Evolutionary conservation across 768 basidiomycete species (phyloP), one percentile per base, ranked within the genome.

Genomic region (Kwoniella dejecticola): DNA sequence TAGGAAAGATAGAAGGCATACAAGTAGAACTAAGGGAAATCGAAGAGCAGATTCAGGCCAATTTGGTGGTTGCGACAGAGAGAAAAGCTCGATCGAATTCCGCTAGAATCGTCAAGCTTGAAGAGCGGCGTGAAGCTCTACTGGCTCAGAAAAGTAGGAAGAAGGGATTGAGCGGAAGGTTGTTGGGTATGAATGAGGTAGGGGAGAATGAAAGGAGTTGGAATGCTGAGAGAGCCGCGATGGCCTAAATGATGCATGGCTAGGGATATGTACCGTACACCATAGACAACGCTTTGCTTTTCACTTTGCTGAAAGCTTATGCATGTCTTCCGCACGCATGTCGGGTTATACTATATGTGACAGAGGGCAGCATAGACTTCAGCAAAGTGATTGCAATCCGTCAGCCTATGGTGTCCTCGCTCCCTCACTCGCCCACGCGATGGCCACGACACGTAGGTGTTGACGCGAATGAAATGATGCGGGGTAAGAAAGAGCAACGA

Each of bases 21-120:
- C 19, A 31, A 15, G 4, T 40, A 4, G 45, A 45, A 17, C 40
- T 57, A 19, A 24, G n/a, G 5, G 56, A 33, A 10, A 57, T 57
- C n/a, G 23, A 40, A 48, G 33, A 57, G 30, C 30, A 30, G 24
- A 57, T 57, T 12, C 27, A 57, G 15, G 56, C 45, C 24, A 57
- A 57, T 46, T 31, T 57, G 21, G 42, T 12, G n/a, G 46, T 57
- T 2, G 45, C 56, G 8, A 57, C 29, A 15, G 45, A 45, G 19
- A 21, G 36, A 23, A 57, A 57, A 27, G 46, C 56, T 19, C 29
- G 46, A n/a, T 48, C 33, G 7, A 57, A 57, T 46, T 45, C 56
- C 40, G 56, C 45, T 12, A 33, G 44, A 23, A 46, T 24, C 17
- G 60, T 55, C 2, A 62, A 62, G 27, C 13, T 48, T 30, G 60